Conservation (phyloP, 1,284 basidiomycete species). For the Inonotus hispidus region DNA sequence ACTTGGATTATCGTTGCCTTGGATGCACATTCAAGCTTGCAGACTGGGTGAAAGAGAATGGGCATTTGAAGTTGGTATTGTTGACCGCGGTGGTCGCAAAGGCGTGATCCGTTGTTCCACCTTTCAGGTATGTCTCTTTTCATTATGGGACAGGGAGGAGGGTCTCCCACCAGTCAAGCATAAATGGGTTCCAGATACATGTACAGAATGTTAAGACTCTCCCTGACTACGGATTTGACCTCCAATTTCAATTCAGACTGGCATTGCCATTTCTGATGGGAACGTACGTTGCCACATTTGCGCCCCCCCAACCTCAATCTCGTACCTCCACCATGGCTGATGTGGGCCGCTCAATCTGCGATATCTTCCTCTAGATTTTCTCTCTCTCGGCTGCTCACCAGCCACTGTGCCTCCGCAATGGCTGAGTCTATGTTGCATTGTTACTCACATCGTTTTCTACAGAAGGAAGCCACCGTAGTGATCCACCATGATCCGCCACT, state of each 20-base stretch:
- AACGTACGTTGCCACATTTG: no score
- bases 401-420: neutral
- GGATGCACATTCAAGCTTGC: conserved; percentile 72
- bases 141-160: neutral
- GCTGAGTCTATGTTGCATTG: conserved; percentile 6
- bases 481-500: conserved; percentile 41
- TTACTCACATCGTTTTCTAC: conserved; percentile 16
- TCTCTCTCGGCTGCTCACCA: neutral
- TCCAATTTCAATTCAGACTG: no score
- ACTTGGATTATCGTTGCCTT: conserved; percentile 67
- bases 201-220: no score
- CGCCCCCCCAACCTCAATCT: no score
- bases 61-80: conserved; percentile 73
- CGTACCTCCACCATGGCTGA: no score
- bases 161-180: no score
- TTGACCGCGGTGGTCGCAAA: conserved; percentile 53
- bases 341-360: neutral
- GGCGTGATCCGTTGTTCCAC: conserved; percentile 71
- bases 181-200: no score
- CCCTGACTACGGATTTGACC: no score
- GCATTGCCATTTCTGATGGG: no score
- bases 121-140: conserved; percentile 62
- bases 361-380: neutral
- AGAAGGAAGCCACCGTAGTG: conserved; percentile 57
- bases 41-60: conserved; percentile 57